A percentile compares a stretch with the other conserved stretches of the same genome.
These are phyloP conservation scores for Starmerella sirachaensis DNA, from an alignment of 805 yeast genomes.

Conservation along the genomic window DNA sequence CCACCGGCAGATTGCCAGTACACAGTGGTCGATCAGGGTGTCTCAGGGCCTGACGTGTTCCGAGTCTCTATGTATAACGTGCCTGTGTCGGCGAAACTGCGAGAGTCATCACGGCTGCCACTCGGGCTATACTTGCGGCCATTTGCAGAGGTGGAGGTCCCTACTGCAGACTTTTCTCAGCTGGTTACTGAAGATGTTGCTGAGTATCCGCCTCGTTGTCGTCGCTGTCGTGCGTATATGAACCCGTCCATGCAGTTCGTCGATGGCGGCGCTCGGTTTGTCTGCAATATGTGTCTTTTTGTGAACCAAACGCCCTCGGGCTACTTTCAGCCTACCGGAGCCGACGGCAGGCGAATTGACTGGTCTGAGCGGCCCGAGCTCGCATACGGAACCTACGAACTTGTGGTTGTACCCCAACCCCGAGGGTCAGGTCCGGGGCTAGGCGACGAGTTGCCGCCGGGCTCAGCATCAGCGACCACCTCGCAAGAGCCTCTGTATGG, in stretches of 20 bases:
- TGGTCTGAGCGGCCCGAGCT: conserved; percentile 59
- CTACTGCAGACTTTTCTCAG: conserved; percentile 46
- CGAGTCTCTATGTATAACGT: conserved; percentile 69
- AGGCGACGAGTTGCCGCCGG: background rate
- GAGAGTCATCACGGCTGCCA: conserved; percentile 64
- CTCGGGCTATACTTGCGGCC: conserved; percentile 74
- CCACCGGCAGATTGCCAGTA: conserved; percentile 70
- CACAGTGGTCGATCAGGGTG: conserved; percentile 67
- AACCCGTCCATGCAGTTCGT: conserved; percentile 69
- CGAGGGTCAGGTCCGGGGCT: conserved; percentile 7
- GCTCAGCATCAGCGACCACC: background rate
- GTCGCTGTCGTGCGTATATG: conserved; percentile 79
- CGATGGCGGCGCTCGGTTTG: conserved; percentile 47
- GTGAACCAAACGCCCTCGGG: conserved; percentile 57
- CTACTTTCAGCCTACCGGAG: conserved; percentile 52
- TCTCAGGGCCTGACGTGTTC: conserved; percentile 67
- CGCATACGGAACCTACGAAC: conserved; percentile 72
- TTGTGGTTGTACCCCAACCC: conserved; percentile 46
- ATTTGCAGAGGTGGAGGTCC: conserved; percentile 63
- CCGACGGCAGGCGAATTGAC: conserved; percentile 52
- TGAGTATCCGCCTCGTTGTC: conserved; percentile 63
- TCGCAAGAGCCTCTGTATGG: too few relatives aligned
- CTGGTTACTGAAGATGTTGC: conserved; percentile 34
- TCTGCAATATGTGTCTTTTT: conserved; percentile 80
- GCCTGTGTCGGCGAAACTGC: conserved; percentile 60